Evolutionary conservation across 2,329 filamentous ascomycete species (phyloP).

Genomic region (Calonectria naviculata): DNA sequence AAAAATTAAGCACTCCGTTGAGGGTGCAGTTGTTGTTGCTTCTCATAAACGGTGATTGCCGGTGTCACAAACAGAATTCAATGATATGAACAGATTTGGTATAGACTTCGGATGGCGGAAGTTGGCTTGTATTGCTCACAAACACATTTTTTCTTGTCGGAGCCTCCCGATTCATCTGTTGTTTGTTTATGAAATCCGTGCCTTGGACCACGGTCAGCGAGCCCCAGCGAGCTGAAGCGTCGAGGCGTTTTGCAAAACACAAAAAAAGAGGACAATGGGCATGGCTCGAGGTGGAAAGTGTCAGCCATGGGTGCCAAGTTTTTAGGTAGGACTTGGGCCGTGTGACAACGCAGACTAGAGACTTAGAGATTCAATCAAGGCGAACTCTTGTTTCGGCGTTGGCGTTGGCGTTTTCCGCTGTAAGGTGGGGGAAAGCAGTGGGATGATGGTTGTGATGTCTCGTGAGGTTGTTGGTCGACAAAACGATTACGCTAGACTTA

Average conservation of each 20-base stretch:
- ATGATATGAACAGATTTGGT: conserved; percentile 25
- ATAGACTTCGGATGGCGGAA: conserved; percentile 30
- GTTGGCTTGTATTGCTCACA: conserved; percentile 7
- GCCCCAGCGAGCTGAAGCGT: conserved; percentile 11
- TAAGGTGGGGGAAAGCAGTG: background rate
- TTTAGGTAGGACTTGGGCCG: conserved; percentile 19
- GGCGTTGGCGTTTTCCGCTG: background rate
- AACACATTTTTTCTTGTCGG: background rate
- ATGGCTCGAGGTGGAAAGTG: conserved; percentile 21
- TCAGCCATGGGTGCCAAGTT: conserved; percentile 17
- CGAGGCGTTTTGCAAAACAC: conserved; percentile 20
- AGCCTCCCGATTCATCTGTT: background rate
- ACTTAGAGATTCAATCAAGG: conserved; percentile 32
- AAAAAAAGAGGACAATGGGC: conserved; percentile 28
- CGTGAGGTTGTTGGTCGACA: conserved; percentile 11
- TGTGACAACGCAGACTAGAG: conserved; percentile 33
- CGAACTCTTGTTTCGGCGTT: conserved; percentile 24
- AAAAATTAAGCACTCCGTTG: background rate
- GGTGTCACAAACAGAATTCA: conserved; percentile 24
- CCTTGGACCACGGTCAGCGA: conserved; percentile 14
- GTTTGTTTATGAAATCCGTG: conserved; percentile 6
- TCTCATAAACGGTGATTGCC: conserved; percentile 7
- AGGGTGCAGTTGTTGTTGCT: background rate
- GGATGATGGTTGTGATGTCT: conserved; percentile 19
- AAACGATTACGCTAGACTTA: background rate